Percentiles rank a stretch among this genome's conserved stretches.
Evolutionary conservation across 768 basidiomycete species (phyloP).

Genomic region (Russula virescens): DNA sequence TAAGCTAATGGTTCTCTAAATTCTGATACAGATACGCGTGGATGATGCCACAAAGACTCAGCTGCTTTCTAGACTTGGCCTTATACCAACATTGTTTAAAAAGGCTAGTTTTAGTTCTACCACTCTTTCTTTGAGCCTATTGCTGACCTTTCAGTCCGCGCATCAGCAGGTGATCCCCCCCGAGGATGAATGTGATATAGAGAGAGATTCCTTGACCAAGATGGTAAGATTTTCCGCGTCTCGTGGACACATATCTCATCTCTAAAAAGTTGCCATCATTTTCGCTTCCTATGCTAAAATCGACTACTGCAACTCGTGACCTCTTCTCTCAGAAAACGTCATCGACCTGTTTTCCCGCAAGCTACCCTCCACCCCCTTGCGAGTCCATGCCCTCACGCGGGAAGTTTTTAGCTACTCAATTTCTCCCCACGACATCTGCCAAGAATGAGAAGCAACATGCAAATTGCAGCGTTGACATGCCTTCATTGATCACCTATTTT

Average conservation of each 20-base stretch:
- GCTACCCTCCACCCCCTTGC: neutral
- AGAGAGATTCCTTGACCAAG: neutral
- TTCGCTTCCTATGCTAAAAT: too few species aligned
- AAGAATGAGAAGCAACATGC: neutral
- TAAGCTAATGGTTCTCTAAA: too few species aligned
- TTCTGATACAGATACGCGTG: constrained; percentile 13
- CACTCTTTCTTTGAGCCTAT: too few species aligned
- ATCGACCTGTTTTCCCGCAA: constrained; percentile 4
- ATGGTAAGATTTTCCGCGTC: neutral
- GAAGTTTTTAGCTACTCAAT: too few species aligned
- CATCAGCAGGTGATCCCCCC: neutral
- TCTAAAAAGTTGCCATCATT: neutral
- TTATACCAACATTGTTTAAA: neutral
- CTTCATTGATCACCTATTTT: neutral
- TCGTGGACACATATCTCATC: neutral
- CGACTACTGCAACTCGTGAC: neutral
- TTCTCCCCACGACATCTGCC: neutral
- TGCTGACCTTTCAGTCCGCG: too few species aligned
- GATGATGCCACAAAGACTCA: neutral
- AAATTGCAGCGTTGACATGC: neutral
- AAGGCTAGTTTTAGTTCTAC: too few species aligned
- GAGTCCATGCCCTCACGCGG: too few species aligned
- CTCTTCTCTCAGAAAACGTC: neutral
- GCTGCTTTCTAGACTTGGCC: neutral
- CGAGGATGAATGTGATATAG: neutral